Evolutionary conservation across 2,329 filamentous ascomycete genomes (phyloP).

Genomic region (Fusarium kyushuense): DNA sequence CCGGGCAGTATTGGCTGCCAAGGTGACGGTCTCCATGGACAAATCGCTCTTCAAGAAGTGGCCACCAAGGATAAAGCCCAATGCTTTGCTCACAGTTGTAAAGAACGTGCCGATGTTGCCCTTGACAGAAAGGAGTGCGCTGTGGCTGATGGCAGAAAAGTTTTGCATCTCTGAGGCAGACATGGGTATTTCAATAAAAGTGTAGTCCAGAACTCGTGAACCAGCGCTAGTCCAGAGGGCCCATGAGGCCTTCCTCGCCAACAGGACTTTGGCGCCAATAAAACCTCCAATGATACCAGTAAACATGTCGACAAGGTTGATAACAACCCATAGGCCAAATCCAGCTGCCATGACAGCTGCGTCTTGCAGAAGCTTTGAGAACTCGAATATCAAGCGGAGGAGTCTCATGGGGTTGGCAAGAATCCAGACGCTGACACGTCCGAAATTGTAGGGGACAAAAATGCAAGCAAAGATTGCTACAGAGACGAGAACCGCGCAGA

Average conservation of each 20-base stretch:
- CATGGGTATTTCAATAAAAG: constrained; percentile 64
- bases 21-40: constrained; percentile 23
- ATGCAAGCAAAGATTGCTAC: constrained; percentile 87
- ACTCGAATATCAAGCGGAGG: constrained; percentile 76
- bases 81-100: constrained; percentile 52
- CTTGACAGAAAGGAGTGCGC: constrained; percentile 73
- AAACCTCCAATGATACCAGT: constrained; percentile 52
- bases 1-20: constrained; percentile 21
- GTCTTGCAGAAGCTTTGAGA: constrained; percentile 86
- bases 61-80: constrained; percentile 61
- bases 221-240: constrained; percentile 57
- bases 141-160: constrained; percentile 82
- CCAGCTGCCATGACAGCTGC: constrained; percentile 74
- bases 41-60: constrained; percentile 50
- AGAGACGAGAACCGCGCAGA: constrained; percentile 90
- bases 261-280: constrained; percentile 48
- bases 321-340: constrained; percentile 58
- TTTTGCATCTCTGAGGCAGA: constrained; percentile 75
- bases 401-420: constrained; percentile 84
- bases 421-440: constrained; percentile 84
- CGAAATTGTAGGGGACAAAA: constrained; percentile 92
- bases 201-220: constrained; percentile 62
- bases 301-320: constrained; percentile 57
- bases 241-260: constrained; percentile 57
- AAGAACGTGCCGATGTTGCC: constrained; percentile 60